Evolutionary conservation across 1,284 basidiomycete genomes (phyloP).

Genomic region (Porodaedalea pini): DNA sequence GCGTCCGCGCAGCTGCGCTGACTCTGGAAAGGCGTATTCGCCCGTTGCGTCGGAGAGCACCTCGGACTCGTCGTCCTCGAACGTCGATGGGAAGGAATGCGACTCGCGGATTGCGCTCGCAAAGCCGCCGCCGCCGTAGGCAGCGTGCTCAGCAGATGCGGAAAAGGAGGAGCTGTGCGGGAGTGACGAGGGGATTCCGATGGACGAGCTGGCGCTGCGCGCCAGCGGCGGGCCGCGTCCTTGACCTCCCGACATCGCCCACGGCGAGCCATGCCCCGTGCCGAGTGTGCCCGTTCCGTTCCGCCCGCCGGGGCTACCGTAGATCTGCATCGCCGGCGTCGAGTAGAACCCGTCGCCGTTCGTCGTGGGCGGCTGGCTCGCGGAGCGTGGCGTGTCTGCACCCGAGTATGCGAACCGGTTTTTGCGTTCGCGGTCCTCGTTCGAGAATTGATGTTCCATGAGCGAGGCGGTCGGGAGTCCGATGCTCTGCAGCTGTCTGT

Average conservation of each 20-base stretch:
- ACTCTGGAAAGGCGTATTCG: not conserved
- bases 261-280: conserved; percentile 33
- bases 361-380: conserved; percentile 60
- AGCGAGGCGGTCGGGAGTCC: conserved; percentile 15
- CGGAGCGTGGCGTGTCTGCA: conserved; percentile 46
- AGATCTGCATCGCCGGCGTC: conserved; percentile 49
- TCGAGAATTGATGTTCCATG: conserved; percentile 17
- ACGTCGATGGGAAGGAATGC: conserved; percentile 56
- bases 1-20: conserved; percentile 29
- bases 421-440: conserved; percentile 36
- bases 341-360: conserved; percentile 45
- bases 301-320: conserved; percentile 13
- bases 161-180: conserved; percentile 61
- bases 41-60: conserved; percentile 39
- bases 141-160: conserved; percentile 25
- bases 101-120: conserved; percentile 60
- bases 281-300: conserved; percentile 38
- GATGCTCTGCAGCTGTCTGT: conserved; percentile 20
- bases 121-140: conserved; percentile 48
- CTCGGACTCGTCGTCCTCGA: conserved; percentile 73
- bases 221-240: conserved; percentile 3
- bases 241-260: conserved; percentile 23
- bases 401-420: conserved; percentile 52
- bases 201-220: conserved; percentile 14
- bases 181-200: conserved; percentile 19